phyloP scores from a whole-genome alignment of 208 protist species.

The Crithidia sp. region DNA sequence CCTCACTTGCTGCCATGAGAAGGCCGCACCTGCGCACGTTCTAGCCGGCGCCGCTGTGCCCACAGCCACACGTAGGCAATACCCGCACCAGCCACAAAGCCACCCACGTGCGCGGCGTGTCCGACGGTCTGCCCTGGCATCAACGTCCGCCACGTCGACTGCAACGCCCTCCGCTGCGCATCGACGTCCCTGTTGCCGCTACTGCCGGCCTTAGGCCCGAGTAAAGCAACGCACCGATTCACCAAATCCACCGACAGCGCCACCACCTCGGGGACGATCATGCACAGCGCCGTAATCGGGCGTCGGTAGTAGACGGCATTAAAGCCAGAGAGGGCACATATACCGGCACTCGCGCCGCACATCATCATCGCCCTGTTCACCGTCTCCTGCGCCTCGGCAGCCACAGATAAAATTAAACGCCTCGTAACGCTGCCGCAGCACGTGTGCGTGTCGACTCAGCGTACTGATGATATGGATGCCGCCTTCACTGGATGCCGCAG shows the following conservation, averaged over 20 bases:
- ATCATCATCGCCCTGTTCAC: constrained; percentile 49
- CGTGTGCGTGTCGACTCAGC: not conserved
- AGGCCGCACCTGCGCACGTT: not conserved
- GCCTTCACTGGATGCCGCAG: not conserved
- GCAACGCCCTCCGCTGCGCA: constrained; percentile 17
- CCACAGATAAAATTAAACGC: constrained; percentile 28
- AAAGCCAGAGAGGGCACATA: constrained; percentile 64
- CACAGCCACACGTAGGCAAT: constrained; percentile 49
- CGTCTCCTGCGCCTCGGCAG: constrained; percentile 37
- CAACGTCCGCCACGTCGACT: constrained; percentile 29
- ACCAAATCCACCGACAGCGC: constrained; percentile 28
- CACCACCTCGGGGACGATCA: constrained; percentile 45
- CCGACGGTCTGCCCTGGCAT: constrained; percentile 53
- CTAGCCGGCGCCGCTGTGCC: constrained; percentile 16
- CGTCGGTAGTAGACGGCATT: constrained; percentile 51
- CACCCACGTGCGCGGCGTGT: constrained; percentile 70
- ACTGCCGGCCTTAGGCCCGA: not conserved
- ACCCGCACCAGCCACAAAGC: constrained; percentile 49
- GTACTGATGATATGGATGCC: not conserved
- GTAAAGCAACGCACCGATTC: constrained; percentile 11
- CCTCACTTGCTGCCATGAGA: not conserved
- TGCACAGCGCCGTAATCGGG: constrained; percentile 32
- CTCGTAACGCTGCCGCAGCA: constrained; percentile 10
- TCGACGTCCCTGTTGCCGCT: not conserved
- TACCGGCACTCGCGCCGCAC: constrained; percentile 64